phyloP scores from a whole-genome alignment of 352 stramenopile species.

The Stramenopiles sp. region DNA sequence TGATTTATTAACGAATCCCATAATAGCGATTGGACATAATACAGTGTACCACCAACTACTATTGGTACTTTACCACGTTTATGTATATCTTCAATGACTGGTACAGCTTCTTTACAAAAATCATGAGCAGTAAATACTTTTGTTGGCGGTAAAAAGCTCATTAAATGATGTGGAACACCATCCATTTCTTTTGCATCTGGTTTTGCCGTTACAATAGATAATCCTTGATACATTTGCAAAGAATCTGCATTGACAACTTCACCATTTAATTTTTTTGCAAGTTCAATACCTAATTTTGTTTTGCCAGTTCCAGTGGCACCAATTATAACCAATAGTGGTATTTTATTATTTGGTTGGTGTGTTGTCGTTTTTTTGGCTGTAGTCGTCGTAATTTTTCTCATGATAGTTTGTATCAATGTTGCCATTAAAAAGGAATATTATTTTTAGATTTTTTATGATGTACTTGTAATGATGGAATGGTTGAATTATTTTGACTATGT shows the following conservation, averaged over 20 bases:
- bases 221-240: constrained; percentile 69
- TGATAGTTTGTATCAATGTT: no score
- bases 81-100: constrained; percentile 55
- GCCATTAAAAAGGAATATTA: no score
- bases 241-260: constrained; percentile 72
- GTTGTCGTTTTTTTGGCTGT: no score
- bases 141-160: constrained; percentile 52
- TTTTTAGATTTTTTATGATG: no score
- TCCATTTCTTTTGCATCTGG: constrained; percentile 53
- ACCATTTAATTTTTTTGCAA: constrained; percentile 57
- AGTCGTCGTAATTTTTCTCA: no score
- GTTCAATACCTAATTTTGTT: constrained; percentile 67
- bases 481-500: no score
- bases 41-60: constrained; percentile 69
- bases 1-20: constrained; percentile 60
- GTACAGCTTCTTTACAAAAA: constrained; percentile 45
- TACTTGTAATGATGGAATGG: no score
- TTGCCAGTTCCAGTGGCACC: constrained; percentile 69
- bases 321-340: constrained; percentile 59
- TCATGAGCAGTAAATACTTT: constrained; percentile 45
- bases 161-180: constrained; percentile 59
- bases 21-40: constrained; percentile 68
- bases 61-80: constrained; percentile 59
- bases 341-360: no score
- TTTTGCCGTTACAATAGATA: constrained; percentile 67